These are phyloP conservation scores for Alternaria atra DNA, from an alignment of 2,329 filamentous ascomycete genomes.

Conservation along the genomic window DNA sequence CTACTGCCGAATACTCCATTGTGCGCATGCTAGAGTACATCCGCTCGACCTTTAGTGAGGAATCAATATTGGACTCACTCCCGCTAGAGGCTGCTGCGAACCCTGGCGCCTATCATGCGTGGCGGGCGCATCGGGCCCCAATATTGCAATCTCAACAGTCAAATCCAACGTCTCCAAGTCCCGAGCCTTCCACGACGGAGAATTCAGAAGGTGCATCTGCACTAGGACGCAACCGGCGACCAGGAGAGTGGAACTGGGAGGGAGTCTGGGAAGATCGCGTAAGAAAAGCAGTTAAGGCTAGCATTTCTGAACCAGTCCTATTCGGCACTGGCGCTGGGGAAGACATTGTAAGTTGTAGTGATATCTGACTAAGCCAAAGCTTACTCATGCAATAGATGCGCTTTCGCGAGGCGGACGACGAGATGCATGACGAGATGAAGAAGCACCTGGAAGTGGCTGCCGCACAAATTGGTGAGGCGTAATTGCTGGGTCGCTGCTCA, in stretches of 20 bases:
- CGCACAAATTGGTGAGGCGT: slow-evolving; percentile 28
- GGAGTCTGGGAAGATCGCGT: slow-evolving; percentile 95
- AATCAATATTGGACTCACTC: slow-evolving; percentile 77
- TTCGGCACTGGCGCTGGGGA: slow-evolving; percentile 73
- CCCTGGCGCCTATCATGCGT: slow-evolving; percentile 92
- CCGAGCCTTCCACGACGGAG: slow-evolving; percentile 29
- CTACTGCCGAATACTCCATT: slow-evolving; percentile 36
- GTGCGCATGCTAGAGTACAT: slow-evolving; percentile 80
- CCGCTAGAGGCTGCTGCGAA: slow-evolving; percentile 86
- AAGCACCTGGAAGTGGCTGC: slow-evolving; percentile 33
- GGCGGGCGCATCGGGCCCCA: slow-evolving; percentile 74
- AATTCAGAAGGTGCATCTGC: slow-evolving; percentile 29
- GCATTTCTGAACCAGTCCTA: slow-evolving; percentile 79
- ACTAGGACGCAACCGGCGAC: slow-evolving; percentile 64
- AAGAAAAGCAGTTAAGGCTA: slow-evolving; percentile 77
- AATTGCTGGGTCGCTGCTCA: neutral
- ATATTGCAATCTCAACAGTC: slow-evolving; percentile 35
- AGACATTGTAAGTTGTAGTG: slow-evolving; percentile 68
- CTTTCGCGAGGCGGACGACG: slow-evolving; percentile 48
- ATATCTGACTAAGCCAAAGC: neutral
- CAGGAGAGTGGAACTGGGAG: slow-evolving; percentile 96
- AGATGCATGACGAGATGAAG: slow-evolving; percentile 45
- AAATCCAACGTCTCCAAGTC: slow-evolving; percentile 34
- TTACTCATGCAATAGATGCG: slow-evolving; percentile 45
- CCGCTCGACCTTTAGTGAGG: slow-evolving; percentile 81